Base-by-base conservation (phyloP, 371 early-diverging fungal genomes). In the Quaeritorhiza haematococci region DNA sequence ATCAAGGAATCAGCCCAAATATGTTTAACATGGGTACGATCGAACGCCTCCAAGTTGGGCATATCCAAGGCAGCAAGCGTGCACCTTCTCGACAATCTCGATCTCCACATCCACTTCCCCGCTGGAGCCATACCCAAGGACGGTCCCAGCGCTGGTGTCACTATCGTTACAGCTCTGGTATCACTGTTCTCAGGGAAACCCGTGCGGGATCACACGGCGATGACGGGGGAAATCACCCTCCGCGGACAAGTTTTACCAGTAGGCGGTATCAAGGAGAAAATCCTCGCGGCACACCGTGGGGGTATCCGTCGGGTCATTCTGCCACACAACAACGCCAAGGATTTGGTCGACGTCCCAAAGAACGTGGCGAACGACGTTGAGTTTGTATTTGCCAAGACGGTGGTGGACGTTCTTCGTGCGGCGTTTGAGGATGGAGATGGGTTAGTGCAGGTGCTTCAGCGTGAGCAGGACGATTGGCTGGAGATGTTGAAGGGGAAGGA, bases 151-250 rank as follows among this genome's bases (percentile, higher is more conserved):
- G 76, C 82, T 5, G 72, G 72, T 48, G 78, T 91, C 30, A 76
- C 93, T 0, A 81, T 93, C 58, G 83, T 80, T 2, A 82, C 83
- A 5, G 83, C 89, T 4, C 69, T 93, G 17, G 88, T 91, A 0
- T 89, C 91, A 4, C 69, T 90, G 28, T 84, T 89, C 55, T 76
- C 83, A 13, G 77, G 74, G 10, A 73, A 66, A 24, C 66, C 74
- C 26, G 84, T 89, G 0, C 79, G 83, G 6, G 62, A 63, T 5
- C 68, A 68, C 51, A 58, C 71, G 7, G 70, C 70, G 4, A 88
- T 91, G 87, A 91, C 91, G 3, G 94, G 94, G 26, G 94, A 93
- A 68, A 81, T 93, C 21, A 89, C 91, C 0, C 71, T 92, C 13
- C 81, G 89, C 3, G 94, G 94, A 0, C 76, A 82, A 42, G 91